Percentiles rank a stretch among this genome's conserved stretches.
Evolutionary conservation across 1,139 yeast species (phyloP).

Genomic region (Entelexis paramagnoliae): DNA sequence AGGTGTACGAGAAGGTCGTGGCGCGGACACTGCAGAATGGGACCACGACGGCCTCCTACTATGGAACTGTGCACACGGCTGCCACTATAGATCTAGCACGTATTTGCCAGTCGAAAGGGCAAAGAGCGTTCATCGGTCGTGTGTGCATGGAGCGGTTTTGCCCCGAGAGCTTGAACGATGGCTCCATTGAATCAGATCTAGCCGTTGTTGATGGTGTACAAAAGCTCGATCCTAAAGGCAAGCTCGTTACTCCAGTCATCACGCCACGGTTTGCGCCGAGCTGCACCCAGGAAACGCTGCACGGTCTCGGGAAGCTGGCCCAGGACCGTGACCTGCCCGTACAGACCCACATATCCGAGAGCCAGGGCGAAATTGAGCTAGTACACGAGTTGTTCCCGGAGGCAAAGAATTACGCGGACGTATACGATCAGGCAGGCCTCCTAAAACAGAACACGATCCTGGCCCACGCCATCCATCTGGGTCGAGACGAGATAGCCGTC

Average conservation of each 20-base stretch:
- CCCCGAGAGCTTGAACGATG: conserved; percentile 62
- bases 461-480: conserved; percentile 81
- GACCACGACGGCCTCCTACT: conserved; percentile 87
- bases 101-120: conserved; percentile 55
- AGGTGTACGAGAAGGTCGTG: conserved; percentile 57
- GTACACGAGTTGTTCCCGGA: conserved; percentile 69
- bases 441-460: conserved; percentile 58
- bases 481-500: conserved; percentile 51
- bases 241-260: conserved; percentile 54
- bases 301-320: conserved; percentile 54
- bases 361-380: conserved; percentile 60
- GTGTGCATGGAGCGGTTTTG: conserved; percentile 81
- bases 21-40: conserved; percentile 61
- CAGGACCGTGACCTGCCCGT: conserved; percentile 46
- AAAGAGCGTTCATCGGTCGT: conserved; percentile 83
- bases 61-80: conserved; percentile 71
- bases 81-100: conserved; percentile 72
- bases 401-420: conserved; percentile 57
- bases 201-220: conserved; percentile 47
- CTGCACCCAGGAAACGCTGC: conserved; percentile 55
- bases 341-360: conserved; percentile 88
- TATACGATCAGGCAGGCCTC: conserved; percentile 56
- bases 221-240: conserved; percentile 42
- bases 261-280: conserved; percentile 96
- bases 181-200: conserved; percentile 55